Percentiles rank a stretch among this genome's conserved stretches.
These are phyloP conservation scores for Botrytis hyacinthi DNA, from an alignment of 2,329 filamentous ascomycete genomes.

Conservation along the genomic window DNA sequence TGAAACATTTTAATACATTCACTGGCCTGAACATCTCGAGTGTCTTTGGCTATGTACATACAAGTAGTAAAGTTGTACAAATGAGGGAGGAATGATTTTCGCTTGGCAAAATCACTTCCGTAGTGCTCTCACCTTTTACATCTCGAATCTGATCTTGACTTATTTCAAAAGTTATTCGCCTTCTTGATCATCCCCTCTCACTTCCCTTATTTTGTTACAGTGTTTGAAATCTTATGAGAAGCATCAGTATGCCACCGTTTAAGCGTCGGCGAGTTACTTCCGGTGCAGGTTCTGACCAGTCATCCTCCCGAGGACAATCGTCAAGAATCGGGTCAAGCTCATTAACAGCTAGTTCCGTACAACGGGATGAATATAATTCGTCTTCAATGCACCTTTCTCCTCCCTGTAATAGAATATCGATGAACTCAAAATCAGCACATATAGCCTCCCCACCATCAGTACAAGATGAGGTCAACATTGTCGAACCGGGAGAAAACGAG, in stretches of 20 bases:
- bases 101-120: slow-evolving; percentile 1
- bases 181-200: neutral
- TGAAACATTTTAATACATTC: neutral
- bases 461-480: slow-evolving; percentile 23
- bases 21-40: neutral
- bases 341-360: slow-evolving; percentile 25
- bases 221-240: neutral
- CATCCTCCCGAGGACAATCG: slow-evolving; percentile 22
- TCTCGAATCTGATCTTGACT: neutral
- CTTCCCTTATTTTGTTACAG: neutral
- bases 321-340: slow-evolving; percentile 26
- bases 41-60: neutral
- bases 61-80: slow-evolving; percentile 1
- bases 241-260: slow-evolving; percentile 22
- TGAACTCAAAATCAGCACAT: slow-evolving; percentile 24
- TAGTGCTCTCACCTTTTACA: slow-evolving; percentile 1
- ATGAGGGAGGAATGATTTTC: neutral
- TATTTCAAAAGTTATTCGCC: neutral
- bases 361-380: slow-evolving; percentile 24
- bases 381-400: slow-evolving; percentile 26
- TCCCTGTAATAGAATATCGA: slow-evolving; percentile 28
- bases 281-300: slow-evolving; percentile 20
- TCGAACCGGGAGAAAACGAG: slow-evolving; percentile 34
- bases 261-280: slow-evolving; percentile 31
- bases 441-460: slow-evolving; percentile 6